Evolutionary conservation across 495 filamentous ascomycete species (phyloP).

Genomic region (Talaromyces trachyspermus): DNA sequence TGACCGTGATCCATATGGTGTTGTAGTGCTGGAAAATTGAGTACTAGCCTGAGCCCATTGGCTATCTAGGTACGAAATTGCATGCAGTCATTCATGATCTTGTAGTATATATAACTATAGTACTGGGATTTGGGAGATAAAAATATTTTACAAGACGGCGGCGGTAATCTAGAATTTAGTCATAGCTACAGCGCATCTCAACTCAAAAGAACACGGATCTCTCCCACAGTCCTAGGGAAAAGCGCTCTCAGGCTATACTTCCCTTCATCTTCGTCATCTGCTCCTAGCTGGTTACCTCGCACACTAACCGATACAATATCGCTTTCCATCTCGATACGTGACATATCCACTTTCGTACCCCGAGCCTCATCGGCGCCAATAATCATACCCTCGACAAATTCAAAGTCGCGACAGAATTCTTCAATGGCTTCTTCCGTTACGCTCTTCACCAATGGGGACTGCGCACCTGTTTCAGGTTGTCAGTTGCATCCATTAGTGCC

Average conservation of each 20-base stretch:
- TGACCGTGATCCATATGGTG: slow-evolving; percentile 74
- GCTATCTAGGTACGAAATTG: background rate
- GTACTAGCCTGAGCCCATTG: too few species aligned
- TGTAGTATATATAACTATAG: background rate
- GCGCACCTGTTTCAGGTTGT: slow-evolving; percentile 66
- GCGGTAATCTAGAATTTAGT: too few species aligned
- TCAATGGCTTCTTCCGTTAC: slow-evolving; percentile 80
- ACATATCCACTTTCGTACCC: slow-evolving; percentile 24
- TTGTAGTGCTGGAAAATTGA: slow-evolving; percentile 45
- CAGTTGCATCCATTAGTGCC: slow-evolving; percentile 82
- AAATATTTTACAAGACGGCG: too few species aligned
- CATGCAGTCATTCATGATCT: too few species aligned
- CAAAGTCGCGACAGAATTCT: slow-evolving; percentile 84
- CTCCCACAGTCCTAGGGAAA: slow-evolving; percentile 77
- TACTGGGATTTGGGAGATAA: background rate
- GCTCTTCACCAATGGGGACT: slow-evolving; percentile 60
- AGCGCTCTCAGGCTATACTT: slow-evolving; percentile 51
- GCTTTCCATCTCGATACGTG: slow-evolving; percentile 12
- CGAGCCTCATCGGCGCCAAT: slow-evolving; percentile 49
- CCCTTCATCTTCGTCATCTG: slow-evolving; percentile 24
- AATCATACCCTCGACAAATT: slow-evolving; percentile 70
- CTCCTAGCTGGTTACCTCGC: slow-evolving; percentile 13
- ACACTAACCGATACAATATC: slow-evolving; percentile 18
- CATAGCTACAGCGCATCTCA: too few species aligned
- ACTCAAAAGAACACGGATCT: slow-evolving; percentile 73